These are phyloP conservation scores for Lipomyces anomalus DNA, from an alignment of 805 yeast species.

Conservation along the genomic window DNA sequence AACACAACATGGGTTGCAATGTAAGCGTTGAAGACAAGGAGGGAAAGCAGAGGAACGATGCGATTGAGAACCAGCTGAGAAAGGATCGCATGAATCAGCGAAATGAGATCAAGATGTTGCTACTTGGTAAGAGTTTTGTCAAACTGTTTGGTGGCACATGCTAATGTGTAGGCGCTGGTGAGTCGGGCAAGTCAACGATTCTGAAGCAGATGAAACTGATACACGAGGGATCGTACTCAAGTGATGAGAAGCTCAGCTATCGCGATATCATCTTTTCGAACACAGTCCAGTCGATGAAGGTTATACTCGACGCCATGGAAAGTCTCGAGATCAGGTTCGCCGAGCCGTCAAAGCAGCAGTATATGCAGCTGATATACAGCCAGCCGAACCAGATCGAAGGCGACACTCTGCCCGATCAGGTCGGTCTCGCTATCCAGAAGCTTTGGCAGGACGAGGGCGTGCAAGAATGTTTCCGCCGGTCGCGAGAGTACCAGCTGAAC, in stretches of 20 bases:
- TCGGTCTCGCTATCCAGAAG: constrained; percentile 62
- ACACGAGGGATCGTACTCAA: constrained; percentile 79
- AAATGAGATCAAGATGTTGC: constrained; percentile 43
- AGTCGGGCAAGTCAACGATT: constrained; percentile 90
- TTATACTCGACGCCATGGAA: constrained; percentile 49
- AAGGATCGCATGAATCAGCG: constrained; percentile 14
- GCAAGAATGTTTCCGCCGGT: constrained; percentile 42
- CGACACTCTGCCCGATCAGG: constrained; percentile 38
- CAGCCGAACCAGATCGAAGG: constrained; percentile 17
- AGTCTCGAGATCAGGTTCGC: constrained; percentile 58
- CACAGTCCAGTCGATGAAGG: constrained; percentile 42
- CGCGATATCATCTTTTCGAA: constrained; percentile 90
- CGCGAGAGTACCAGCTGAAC: constrained; percentile 81
- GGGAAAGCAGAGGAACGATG: constrained; percentile 41
- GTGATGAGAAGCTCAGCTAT: constrained; percentile 73
- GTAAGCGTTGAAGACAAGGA: constrained; percentile 23
- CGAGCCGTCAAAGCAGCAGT: constrained; percentile 42
- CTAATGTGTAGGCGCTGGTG: constrained; percentile 95
- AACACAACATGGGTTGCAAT: constrained; percentile 28
- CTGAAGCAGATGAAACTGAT: constrained; percentile 79
- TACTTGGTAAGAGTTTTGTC: constrained; percentile 52
- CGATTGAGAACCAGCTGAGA: constrained; percentile 38
- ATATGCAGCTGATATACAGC: constrained; percentile 7
- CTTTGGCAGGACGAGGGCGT: constrained; percentile 59
- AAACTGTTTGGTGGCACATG: too few relatives aligned